Conservation (phyloP, 2,329 filamentous ascomycete genomes). For the Zarea fungicola region DNA sequence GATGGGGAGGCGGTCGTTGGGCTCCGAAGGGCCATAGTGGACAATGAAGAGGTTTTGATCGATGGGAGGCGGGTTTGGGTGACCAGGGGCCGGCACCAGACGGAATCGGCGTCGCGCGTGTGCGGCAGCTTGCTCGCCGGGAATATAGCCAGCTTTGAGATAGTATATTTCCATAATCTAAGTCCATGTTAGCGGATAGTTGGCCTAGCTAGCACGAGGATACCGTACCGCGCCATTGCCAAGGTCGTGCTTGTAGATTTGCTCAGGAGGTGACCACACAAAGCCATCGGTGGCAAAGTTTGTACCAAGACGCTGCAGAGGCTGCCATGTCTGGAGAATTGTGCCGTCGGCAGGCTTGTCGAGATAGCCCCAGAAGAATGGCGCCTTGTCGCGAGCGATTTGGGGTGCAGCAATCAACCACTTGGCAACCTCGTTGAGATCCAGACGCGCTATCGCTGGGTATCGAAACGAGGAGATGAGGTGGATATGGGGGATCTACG, state of each 20-base stretch:
- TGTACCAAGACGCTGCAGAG: slow-evolving; percentile 61
- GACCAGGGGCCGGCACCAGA: slow-evolving; percentile 66
- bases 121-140: slow-evolving; percentile 66
- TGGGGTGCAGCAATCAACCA: slow-evolving; percentile 80
- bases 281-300: slow-evolving; percentile 89
- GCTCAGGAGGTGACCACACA: slow-evolving; percentile 80
- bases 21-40: slow-evolving; percentile 77
- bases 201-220: slow-evolving; percentile 9
- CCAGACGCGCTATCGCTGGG: slow-evolving; percentile 65
- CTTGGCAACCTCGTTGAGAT: slow-evolving; percentile 71
- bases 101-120: slow-evolving; percentile 85
- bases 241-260: slow-evolving; percentile 67
- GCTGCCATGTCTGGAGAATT: slow-evolving; percentile 85
- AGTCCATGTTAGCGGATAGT: slow-evolving; percentile 1
- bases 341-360: slow-evolving; percentile 76
- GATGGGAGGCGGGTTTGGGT: slow-evolving; percentile 62
- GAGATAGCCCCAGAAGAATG: slow-evolving; percentile 92
- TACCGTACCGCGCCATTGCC: slow-evolving; percentile 52
- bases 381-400: slow-evolving; percentile 75
- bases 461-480: slow-evolving; percentile 81
- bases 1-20: slow-evolving; percentile 65
- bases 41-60: slow-evolving; percentile 87
- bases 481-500: slow-evolving; percentile 80
- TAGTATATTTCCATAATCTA: slow-evolving; percentile 86
- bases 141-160: slow-evolving; percentile 74